Conservation (phyloP, 495 filamentous ascomycete genomes). For the Tuber indicum region DNA sequence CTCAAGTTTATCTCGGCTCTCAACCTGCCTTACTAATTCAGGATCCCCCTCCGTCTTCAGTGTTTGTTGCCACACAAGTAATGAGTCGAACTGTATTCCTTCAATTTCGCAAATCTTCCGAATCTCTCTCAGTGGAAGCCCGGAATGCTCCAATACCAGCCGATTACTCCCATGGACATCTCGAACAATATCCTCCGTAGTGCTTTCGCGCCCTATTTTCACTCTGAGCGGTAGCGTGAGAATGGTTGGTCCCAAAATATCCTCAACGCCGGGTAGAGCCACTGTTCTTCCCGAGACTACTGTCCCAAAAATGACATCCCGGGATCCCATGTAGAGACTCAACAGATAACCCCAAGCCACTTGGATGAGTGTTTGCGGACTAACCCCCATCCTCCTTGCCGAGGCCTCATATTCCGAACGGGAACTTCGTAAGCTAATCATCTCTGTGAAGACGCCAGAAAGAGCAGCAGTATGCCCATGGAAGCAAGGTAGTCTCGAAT, state of each 20-base stretch:
- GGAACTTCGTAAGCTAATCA: constrained; percentile 17
- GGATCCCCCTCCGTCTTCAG: constrained; percentile 43
- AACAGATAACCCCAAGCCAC: constrained; percentile 62
- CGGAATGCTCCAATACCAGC: constrained; percentile 53
- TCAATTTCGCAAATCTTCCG: constrained; percentile 52
- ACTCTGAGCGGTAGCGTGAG: constrained; percentile 61
- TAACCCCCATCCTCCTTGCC: constrained; percentile 38
- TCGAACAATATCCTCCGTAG: constrained; percentile 53
- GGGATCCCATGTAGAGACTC: constrained; percentile 53
- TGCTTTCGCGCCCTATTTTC: constrained; percentile 45
- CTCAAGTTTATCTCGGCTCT: constrained; percentile 58
- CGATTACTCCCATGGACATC: constrained; percentile 57
- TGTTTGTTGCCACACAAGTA: constrained; percentile 74
- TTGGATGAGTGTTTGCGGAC: constrained; percentile 63
- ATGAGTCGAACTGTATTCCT: constrained; percentile 58
- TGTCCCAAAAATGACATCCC: constrained; percentile 67
- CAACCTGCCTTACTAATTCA: constrained; percentile 47
- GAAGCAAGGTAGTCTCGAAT: constrained; percentile 47
- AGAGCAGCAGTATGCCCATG: constrained; percentile 34
- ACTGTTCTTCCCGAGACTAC: constrained; percentile 69
- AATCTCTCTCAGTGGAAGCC: constrained; percentile 60
- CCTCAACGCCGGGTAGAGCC: constrained; percentile 59
- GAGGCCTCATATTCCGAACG: constrained; percentile 34
- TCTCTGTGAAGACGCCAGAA: constrained; percentile 17
- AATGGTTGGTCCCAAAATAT: constrained; percentile 67